A percentile compares a stretch with the other conserved stretches of the same genome.
These are phyloP conservation scores for Zymoseptoria ardabiliae DNA, from an alignment of 2,329 filamentous ascomycete species.

Conservation along the genomic window DNA sequence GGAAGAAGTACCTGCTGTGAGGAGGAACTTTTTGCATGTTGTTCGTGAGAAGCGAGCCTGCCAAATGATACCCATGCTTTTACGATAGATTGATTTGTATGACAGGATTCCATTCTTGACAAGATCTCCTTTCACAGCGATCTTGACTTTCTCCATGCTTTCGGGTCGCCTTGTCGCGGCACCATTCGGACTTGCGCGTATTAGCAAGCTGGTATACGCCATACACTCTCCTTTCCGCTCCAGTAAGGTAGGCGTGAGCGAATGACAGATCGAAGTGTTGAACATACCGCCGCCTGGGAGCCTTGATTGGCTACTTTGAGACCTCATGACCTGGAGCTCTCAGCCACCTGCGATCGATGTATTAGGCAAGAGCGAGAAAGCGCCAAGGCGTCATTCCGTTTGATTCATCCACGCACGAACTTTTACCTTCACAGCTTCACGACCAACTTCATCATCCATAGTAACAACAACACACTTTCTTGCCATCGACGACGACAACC, in stretches of 20 bases:
- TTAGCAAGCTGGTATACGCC: too few species aligned
- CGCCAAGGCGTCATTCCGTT: background rate
- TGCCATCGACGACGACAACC: background rate
- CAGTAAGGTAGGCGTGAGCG: background rate
- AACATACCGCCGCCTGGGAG: background rate
- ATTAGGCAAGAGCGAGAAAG: background rate
- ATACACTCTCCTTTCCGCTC: background rate
- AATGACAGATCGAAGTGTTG: background rate
- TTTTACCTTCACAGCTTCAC: background rate
- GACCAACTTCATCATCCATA: background rate
- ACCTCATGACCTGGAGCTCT: background rate
- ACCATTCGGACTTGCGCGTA: background rate
- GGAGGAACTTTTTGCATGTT: background rate
- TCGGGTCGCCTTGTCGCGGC: background rate
- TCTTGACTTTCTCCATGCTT: background rate
- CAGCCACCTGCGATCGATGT: background rate
- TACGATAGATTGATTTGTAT: background rate
- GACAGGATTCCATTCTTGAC: background rate
- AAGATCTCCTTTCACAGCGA: background rate
- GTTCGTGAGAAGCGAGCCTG: background rate
- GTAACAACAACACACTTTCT: background rate
- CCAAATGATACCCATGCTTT: background rate
- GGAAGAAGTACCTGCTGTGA: constrained; percentile 18
- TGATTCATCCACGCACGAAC: background rate
- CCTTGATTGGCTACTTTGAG: background rate